Base-by-base conservation (phyloP, 768 basidiomycete species). In the Xanthoconium purpureum region DNA sequence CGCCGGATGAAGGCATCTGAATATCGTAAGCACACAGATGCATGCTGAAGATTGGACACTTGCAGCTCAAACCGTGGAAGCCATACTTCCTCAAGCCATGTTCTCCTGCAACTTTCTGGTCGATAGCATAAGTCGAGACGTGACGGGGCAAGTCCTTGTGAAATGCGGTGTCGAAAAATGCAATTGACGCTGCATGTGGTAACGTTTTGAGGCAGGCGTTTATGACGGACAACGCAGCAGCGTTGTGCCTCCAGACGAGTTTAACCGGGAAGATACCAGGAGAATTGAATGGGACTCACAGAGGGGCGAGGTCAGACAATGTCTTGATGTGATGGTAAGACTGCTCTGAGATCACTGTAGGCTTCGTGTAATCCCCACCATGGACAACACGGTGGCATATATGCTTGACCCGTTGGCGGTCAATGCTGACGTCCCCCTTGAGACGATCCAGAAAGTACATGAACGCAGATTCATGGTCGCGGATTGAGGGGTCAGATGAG, bases 131-230 rank as follows among this genome's bases (percentile, higher is more conserved):
- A 50, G 83, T 88, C 38, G 88, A 81, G 52, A 94, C 84, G 64
- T 93, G 86, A 6, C 72, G 62, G 0, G 91, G 91, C 15, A 98
- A 80, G 11, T 88, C 79, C 46, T 78, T 78, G 71, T 96, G 91
- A 73, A 93, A 93, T 6, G 89, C 80, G 0, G 92, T 91, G 71
- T 97, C 94, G 66, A 96, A 97, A 65, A 88, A 90, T 0, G 93
- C 89, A 48, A 95, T 80, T 0, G 89, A 89, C 32, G 77, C 79
- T 18, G 93, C 81, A 13, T 83, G 66, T 1, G 90, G 88, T 17
- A 96, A 77, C 1, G 75, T 74, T 5, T 79, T 67, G 17, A 89
- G 77, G 61, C 86, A 88, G 1, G 83, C 77, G 57, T 79, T 69
- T 61, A 87, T 85, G 36, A 86, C 82, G 0, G 82, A 71, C 24